Percentiles rank a stretch among this genome's conserved stretches.
Evolutionary conservation across 805 yeast species (phyloP).

Genomic region (Candida vartiovaarae): DNA sequence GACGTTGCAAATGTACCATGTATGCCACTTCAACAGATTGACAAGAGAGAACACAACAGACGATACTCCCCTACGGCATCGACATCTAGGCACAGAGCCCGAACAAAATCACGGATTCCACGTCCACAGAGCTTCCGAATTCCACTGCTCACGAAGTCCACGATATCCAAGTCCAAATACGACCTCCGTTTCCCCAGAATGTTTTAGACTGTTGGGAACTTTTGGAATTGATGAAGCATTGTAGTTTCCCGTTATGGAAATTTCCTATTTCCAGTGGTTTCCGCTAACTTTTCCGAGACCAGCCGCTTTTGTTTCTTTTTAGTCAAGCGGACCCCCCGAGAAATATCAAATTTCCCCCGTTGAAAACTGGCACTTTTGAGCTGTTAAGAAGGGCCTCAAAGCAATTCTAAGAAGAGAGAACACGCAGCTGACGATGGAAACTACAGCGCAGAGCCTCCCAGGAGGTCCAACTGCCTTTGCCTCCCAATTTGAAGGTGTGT

Average conservation of each 20-base stretch:
- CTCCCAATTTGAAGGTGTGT: conserved; percentile 15
- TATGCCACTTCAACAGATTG: not conserved
- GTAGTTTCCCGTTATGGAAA: too few species aligned
- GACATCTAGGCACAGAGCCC: not conserved
- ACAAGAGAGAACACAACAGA: not conserved
- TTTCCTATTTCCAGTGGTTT: too few species aligned
- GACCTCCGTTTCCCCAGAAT: conserved; percentile 10
- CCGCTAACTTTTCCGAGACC: too few species aligned
- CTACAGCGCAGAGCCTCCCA: not conserved
- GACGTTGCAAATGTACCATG: not conserved
- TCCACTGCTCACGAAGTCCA: not conserved
- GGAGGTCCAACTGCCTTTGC: conserved; percentile 8
- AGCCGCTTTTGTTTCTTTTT: too few species aligned
- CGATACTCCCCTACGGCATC: not conserved
- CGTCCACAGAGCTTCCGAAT: conserved; percentile 7
- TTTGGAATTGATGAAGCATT: too few species aligned
- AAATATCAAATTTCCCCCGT: too few species aligned
- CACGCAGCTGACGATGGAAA: not conserved
- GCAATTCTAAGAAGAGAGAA: not conserved
- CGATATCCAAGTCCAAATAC: conserved; percentile 6
- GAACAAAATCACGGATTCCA: conserved; percentile 7
- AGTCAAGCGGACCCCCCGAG: too few species aligned
- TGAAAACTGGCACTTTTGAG: too few species aligned
- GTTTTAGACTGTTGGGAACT: too few species aligned
- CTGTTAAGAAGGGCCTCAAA: not conserved